These are phyloP conservation scores for Ceratocystis cubensis DNA, from an alignment of 2,329 filamentous ascomycete genomes.

Conservation along the genomic window DNA sequence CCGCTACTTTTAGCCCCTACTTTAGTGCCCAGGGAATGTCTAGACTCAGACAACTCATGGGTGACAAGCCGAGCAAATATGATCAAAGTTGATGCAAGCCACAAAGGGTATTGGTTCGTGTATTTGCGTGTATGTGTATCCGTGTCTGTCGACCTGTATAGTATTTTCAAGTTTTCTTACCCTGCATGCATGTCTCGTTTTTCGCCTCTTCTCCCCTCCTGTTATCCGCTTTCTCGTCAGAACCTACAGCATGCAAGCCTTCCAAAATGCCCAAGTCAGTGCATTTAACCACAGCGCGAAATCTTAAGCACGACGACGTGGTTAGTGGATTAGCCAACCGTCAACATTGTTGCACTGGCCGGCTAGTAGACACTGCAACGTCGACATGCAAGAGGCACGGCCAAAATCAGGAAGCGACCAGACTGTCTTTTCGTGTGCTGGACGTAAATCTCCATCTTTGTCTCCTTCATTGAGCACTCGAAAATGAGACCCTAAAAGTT, in stretches of 20 bases:
- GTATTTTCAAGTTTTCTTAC: background rate
- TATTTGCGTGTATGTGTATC: background rate
- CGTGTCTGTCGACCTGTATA: background rate
- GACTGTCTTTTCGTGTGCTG: background rate
- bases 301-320: background rate
- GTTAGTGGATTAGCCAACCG: background rate
- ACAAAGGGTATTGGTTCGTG: background rate
- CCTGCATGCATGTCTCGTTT: background rate
- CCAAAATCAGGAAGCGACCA: background rate
- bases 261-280: background rate
- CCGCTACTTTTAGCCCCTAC: constrained; percentile 7
- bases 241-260: background rate
- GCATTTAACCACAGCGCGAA: background rate
- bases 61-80: background rate
- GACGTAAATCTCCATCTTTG: too few relatives aligned
- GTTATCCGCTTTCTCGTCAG: background rate
- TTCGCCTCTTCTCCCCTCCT: background rate
- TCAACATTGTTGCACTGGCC: background rate
- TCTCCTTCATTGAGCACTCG: background rate
- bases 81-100: background rate
- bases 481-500: background rate
- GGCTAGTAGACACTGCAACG: background rate
- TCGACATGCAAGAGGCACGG: background rate
- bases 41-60: background rate
- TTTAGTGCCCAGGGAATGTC: background rate